Percentiles rank a stretch among this genome's conserved stretches.
Conservation (phyloP, 352 stramenopile genomes). For the Globisporangium rhizosaccharum region DNA sequence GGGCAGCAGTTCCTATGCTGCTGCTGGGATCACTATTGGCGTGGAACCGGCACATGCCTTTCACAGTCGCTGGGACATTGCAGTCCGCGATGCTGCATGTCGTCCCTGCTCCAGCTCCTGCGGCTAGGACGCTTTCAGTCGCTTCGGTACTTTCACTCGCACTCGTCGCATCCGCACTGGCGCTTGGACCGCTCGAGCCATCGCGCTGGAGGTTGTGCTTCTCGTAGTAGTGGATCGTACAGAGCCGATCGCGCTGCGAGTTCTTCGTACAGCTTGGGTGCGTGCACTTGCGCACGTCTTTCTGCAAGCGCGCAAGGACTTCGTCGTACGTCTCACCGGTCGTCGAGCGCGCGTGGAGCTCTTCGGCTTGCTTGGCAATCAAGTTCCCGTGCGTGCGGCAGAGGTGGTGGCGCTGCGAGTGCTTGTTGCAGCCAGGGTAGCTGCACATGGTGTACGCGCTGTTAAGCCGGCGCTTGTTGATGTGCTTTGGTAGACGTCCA, state of each 20-base stretch:
- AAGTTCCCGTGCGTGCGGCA: constrained; percentile 84
- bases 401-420: constrained; percentile 81
- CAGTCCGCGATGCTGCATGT: constrained; percentile 21
- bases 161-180: background rate
- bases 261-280: constrained; percentile 82
- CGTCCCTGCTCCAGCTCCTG: background rate
- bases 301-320: constrained; percentile 62
- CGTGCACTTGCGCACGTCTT: constrained; percentile 73
- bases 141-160: background rate
- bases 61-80: constrained; percentile 11
- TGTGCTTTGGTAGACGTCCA: constrained; percentile 56
- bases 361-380: constrained; percentile 68
- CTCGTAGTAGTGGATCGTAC: constrained; percentile 78
- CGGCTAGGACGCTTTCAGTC: background rate
- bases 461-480: constrained; percentile 84
- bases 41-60: constrained; percentile 31
- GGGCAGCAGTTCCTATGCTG: background rate
- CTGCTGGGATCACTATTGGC: background rate
- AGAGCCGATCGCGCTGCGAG: constrained; percentile 79
- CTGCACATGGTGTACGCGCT: constrained; percentile 88
- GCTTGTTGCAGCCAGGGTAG: constrained; percentile 76
- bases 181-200: constrained; percentile 1
- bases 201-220: constrained; percentile 50
- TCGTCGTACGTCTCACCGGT: constrained; percentile 54
- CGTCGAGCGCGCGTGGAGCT: constrained; percentile 38